Evolutionary conservation across 2,329 filamentous ascomycete species (phyloP), one percentile per base, ranked within the genome.

Genomic region (Acrodontium crateriforme): DNA sequence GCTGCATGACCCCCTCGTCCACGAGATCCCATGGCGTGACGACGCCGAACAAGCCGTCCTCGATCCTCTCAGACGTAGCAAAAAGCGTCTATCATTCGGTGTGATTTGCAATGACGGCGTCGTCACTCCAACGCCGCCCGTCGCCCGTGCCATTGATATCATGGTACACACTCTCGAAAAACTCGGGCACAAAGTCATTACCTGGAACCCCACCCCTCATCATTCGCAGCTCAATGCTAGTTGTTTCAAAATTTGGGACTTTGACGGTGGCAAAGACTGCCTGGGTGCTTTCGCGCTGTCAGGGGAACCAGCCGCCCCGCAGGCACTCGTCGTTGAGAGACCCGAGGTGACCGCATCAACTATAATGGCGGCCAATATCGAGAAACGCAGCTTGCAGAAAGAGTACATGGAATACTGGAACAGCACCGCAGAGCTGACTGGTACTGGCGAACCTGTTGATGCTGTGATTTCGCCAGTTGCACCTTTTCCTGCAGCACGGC

Each of bases 331-430:
- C 31, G 32, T 53, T 27, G 22, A 50, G 8, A 31, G 40, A 18
- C 21, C 46, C 43, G 44, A 64, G 44, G 30, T 56, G 33, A 61
- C 40, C 23, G 60, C 59, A 1, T 47, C 40, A 4, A 50, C 60
- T 14, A 58, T 67, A 28, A 58, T 62, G 24, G 54, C 48, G 2
- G 39, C 62, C 25, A 74, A 73, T 5, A 48, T 74, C 2, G 48
- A 52, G 10, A 69, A 69, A 32, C 57, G 71, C 1, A 56, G 65
- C 15, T 67, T 62, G 27, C 67, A 73, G 40, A 67, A 66, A 32
- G 50, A 58, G 11, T 77, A 76, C 37, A 61, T 71, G 48, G 70
- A 76, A 28, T 76, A 73, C 42, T 75, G 70, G 71, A 73, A 74
- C 35, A 61, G 55, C 9, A 73, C 68, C 0, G 55, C 50, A 0